Conservation (phyloP, 2,329 filamentous ascomycete genomes). For the Microcyclospora tardicrescens region DNA sequence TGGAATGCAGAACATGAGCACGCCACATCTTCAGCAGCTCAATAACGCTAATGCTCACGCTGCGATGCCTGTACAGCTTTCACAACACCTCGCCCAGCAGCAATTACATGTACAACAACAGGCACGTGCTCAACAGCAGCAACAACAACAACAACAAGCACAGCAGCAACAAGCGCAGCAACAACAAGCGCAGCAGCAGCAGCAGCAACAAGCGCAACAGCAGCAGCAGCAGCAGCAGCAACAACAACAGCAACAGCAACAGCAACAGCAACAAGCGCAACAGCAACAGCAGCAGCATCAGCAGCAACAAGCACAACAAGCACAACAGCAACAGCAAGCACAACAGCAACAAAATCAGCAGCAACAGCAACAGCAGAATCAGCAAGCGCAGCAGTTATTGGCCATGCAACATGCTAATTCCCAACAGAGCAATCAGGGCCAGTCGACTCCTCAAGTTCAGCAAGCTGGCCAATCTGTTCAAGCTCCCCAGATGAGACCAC, state of each 20-base stretch:
- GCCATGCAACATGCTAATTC: conserved; percentile 37
- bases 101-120: too few species aligned
- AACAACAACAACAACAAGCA: conserved; percentile 8
- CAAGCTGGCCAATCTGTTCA: conserved; percentile 21
- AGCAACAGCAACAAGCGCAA: conserved; percentile 11
- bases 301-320: conserved; percentile 17
- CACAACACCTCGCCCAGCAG: too few species aligned
- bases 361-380: conserved; percentile 24
- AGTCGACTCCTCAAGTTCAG: conserved; percentile 28
- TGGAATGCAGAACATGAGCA: conserved; percentile 30
- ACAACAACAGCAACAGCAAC: conserved; percentile 12
- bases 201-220: conserved; percentile 17
- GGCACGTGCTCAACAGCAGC: too few species aligned
- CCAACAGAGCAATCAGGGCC: conserved; percentile 37
- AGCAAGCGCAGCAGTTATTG: conserved; percentile 28
- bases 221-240: conserved; percentile 16
- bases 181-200: conserved; percentile 25
- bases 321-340: conserved; percentile 17
- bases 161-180: conserved; percentile 10
- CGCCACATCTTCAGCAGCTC: conserved; percentile 37
- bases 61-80: too few species aligned
- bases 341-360: conserved; percentile 26
- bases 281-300: conserved; percentile 17
- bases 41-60: too few species aligned
- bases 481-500: conserved; percentile 27